These are phyloP conservation scores for Boletus huronensis DNA, from an alignment of 768 basidiomycete species.

Conservation along the genomic window DNA sequence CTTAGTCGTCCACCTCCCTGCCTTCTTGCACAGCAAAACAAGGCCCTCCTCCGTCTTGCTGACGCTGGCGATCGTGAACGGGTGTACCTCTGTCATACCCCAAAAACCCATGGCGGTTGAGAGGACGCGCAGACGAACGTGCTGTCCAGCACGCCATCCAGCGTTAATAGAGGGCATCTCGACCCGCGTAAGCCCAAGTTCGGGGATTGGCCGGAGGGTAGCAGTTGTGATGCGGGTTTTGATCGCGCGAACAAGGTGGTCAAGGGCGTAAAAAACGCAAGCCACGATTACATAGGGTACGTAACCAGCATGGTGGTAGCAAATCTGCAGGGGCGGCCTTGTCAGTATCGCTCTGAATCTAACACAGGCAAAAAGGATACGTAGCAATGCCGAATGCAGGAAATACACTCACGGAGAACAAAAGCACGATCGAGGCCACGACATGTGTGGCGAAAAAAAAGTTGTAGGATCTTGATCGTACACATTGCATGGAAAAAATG, in stretches of 20 bases:
- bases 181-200: slow-evolving; percentile 61
- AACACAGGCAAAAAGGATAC: too few species aligned
- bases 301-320: slow-evolving; percentile 50
- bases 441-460: slow-evolving; percentile 65
- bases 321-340: slow-evolving; percentile 28
- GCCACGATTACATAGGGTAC: slow-evolving; percentile 54
- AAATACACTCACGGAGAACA: slow-evolving; percentile 50
- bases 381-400: background rate
- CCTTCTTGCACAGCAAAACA: slow-evolving; percentile 62
- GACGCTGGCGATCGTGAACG: slow-evolving; percentile 78
- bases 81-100: slow-evolving; percentile 65
- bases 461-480: slow-evolving; percentile 59
- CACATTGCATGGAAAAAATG: slow-evolving; percentile 56
- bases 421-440: slow-evolving; percentile 48
- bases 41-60: slow-evolving; percentile 55
- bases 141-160: slow-evolving; percentile 85
- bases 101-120: slow-evolving; percentile 51
- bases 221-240: slow-evolving; percentile 68
- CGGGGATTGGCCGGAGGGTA: slow-evolving; percentile 56
- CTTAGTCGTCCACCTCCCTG: slow-evolving; percentile 61
- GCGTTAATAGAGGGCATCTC: slow-evolving; percentile 58
- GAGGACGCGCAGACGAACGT: slow-evolving; percentile 69
- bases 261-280: slow-evolving; percentile 51
- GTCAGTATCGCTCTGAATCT: background rate
- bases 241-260: slow-evolving; percentile 55